Base-by-base conservation (phyloP, 345 rosid genomes). In the Citrus medica region DNA sequence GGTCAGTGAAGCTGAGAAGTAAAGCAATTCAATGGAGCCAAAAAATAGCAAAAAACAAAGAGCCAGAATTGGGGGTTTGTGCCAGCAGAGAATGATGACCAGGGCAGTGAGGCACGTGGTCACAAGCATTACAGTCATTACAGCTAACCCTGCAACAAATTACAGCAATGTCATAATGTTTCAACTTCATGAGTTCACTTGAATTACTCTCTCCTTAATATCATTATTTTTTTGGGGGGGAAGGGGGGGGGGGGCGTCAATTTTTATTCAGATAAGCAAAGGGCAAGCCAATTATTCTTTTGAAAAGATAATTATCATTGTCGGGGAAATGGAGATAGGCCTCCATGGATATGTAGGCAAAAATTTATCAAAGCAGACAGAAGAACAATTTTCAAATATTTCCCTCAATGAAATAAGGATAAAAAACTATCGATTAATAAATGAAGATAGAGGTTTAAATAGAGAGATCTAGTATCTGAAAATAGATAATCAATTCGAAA, bases 121-220 rank as follows among this genome's bases (percentile, higher is more conserved):
- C 76, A 97, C 99, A 71, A 94, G 88, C 99, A 97, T 97, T 81
- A 94, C 99, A 17, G 99, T 86, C 98, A 97, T 97, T 74, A 97
- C 98, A 4, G 99, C 98, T 77, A 97, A 83, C 58, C 99, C 99
- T 95, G 93, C 83, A 85, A 83, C 58, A 32, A 9, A 9, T 21
- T 42, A 71, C 56, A 80, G 72, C 21, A 24, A 33, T 1, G 62
- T 48, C 51, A 51, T 40, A 59, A 81, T n/a, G 69, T 53, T 67
- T 77, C 37, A 14, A 25, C 51, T 28, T 71, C 22, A 1, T 60
- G 21, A 67, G 64, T 5, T 51, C 22, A 17, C 42, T 67, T n/a
- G 7, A 19, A 59, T n/a, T 22, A 32, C 7, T 21, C 58, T 16
- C 58, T 53, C 22, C 58, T 53, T 17, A 5, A 16, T 19, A 7